Evolutionary conservation across 495 filamentous ascomycete genomes (phyloP).

Genomic region (Amorphotheca resinae): DNA sequence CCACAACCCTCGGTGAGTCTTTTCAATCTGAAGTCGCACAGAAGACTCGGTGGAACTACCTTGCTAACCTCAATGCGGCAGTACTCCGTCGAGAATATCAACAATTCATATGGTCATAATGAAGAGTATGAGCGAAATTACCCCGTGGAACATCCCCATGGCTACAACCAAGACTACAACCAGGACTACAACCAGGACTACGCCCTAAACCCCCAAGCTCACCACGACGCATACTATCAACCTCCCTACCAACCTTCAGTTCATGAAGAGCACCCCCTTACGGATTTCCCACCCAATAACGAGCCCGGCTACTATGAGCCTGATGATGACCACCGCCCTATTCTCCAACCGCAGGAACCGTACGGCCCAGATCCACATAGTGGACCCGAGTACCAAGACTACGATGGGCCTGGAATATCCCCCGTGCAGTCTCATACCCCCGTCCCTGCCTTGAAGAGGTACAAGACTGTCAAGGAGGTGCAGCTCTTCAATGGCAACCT

Average conservation of each 20-base stretch:
- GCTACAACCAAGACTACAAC: constrained; percentile 52
- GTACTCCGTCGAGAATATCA: constrained; percentile 74
- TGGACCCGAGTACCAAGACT: constrained; percentile 18
- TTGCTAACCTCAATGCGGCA: constrained; percentile 18
- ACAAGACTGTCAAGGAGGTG: constrained; percentile 98
- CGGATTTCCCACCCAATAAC: constrained; percentile 2
- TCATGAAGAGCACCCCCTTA: constrained; percentile 32
- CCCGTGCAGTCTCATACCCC: constrained; percentile 39
- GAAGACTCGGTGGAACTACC: background rate
- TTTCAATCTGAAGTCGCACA: background rate
- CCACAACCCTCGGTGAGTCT: constrained; percentile 59
- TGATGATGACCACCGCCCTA: constrained; percentile 37
- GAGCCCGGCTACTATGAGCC: constrained; percentile 12
- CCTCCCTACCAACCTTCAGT: constrained; percentile 63
- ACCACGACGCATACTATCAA: constrained; percentile 78
- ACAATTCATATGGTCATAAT: constrained; percentile 57
- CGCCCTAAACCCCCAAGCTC: constrained; percentile 61
- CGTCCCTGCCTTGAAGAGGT: constrained; percentile 62
- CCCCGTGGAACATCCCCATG: constrained; percentile 26
- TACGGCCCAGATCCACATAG: constrained; percentile 39
- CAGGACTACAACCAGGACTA: constrained; percentile 7
- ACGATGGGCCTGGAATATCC: constrained; percentile 14
- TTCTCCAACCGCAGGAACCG: constrained; percentile 33
- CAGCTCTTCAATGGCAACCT: constrained; percentile 94
- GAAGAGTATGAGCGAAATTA: constrained; percentile 45